Evolutionary conservation across 148 eudicot species (phyloP).

Genomic region (Suaeda aralocaspica): DNA sequence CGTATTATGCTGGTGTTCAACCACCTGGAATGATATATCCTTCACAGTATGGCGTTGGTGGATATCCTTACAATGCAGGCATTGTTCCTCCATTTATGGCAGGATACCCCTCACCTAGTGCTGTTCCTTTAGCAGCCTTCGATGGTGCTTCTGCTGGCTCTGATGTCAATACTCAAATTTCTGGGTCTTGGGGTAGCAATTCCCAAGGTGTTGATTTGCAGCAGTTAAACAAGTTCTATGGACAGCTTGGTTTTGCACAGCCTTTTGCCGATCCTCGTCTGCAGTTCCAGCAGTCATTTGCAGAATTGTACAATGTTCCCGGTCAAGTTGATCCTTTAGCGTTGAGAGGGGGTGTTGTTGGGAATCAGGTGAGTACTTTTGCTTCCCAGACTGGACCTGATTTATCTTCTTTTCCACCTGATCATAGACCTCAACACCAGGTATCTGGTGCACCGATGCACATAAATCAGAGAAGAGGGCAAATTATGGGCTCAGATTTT

Average conservation of each 20-base stretch:
- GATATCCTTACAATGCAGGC: slow-evolving; percentile 49
- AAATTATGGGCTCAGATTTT: slow-evolving; percentile 34
- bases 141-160: slow-evolving; percentile 42
- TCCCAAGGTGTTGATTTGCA: slow-evolving; percentile 46
- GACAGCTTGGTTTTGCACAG: slow-evolving; percentile 45
- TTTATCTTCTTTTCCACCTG: slow-evolving; percentile 33
- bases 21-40: slow-evolving; percentile 49
- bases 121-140: slow-evolving; percentile 49
- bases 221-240: slow-evolving; percentile 45
- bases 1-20: slow-evolving; percentile 47
- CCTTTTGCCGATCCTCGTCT: slow-evolving; percentile 47
- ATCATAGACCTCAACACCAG: slow-evolving; percentile 38
- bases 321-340: slow-evolving; percentile 45
- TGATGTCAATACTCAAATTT: slow-evolving; percentile 42
- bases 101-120: slow-evolving; percentile 54
- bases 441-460: slow-evolving; percentile 35
- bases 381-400: slow-evolving; percentile 31
- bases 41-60: slow-evolving; percentile 59
- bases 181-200: slow-evolving; percentile 46
- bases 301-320: slow-evolving; percentile 45
- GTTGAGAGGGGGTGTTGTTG: slow-evolving; percentile 34
- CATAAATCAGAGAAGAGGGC: slow-evolving; percentile 43
- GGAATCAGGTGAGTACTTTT: slow-evolving; percentile 41
- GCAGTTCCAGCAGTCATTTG: slow-evolving; percentile 48
- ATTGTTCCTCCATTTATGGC: slow-evolving; percentile 52